These are phyloP conservation scores for Dictyostelium brefeldianum DNA, from an alignment of 78 protist species.

Conservation along the genomic window DNA sequence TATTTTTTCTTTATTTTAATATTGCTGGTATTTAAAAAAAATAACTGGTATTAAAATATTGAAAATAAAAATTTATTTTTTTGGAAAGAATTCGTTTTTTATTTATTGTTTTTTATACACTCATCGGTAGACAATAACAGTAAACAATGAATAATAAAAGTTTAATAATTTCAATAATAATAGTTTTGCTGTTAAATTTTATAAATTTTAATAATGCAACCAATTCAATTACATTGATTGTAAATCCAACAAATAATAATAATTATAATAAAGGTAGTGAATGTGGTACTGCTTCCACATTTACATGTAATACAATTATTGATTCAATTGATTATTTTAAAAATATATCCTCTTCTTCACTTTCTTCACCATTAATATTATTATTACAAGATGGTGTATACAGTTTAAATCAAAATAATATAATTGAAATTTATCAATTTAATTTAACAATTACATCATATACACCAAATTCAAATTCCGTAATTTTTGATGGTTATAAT, in stretches of 20 bases:
- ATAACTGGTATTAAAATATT: too few species aligned
- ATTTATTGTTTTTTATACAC: too few species aligned
- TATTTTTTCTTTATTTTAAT: too few species aligned
- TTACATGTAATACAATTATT: background rate
- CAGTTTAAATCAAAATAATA: background rate
- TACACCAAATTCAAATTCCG: background rate
- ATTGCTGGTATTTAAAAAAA: too few species aligned
- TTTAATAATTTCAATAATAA: too few species aligned
- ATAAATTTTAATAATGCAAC: background rate
- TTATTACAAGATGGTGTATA: background rate
- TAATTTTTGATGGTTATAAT: background rate
- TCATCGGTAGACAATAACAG: too few species aligned
- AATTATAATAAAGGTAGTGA: background rate
- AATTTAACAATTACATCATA: background rate
- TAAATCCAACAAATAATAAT: constrained; percentile 1
- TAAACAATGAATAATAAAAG: too few species aligned
- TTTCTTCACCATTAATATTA: background rate
- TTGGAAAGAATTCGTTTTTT: too few species aligned
- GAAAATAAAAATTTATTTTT: too few species aligned
- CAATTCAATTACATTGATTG: background rate
- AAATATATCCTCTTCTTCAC: background rate
- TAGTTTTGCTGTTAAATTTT: too few species aligned
- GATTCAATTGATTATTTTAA: background rate
- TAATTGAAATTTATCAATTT: background rate
- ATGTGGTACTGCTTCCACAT: background rate